Base-by-base conservation (phyloP, 352 stramenopile genomes). In the Globisporangium uncinulatum region DNA sequence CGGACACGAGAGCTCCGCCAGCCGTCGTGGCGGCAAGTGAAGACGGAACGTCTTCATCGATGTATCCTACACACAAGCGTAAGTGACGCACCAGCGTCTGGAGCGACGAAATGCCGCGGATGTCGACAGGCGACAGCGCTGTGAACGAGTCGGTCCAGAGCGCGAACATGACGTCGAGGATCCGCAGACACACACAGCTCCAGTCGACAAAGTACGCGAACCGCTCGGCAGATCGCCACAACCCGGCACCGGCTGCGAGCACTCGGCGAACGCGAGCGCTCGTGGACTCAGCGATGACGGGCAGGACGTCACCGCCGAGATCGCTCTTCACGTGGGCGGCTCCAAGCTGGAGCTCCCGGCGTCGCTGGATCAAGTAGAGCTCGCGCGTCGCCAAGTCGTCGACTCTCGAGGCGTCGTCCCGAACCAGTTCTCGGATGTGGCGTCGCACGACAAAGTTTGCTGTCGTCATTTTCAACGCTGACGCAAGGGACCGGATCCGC, bases 91-190 rank as follows among this genome's bases (percentile, higher is more conserved):
- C 74, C 54, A 76, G 59, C 5, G 54, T 71, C 31, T 78, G 72
- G 36, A 79, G 72, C 14, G 73, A 65, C 9, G 69, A 63, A 36
- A 78, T 65, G 21, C 73, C 79, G 32, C 76, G 71, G n/a, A 86
- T 79, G 43, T 89, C 79, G 21, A 89, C 59, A 29, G 69, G 63
- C 4, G 68, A 62, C 41, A 89, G 57, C 36, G 75, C 68, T 15
- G 71, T 74, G 50, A 85, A 89, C 45, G 79, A 89, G 47, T 89
- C 74, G 0, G 74, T 85, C 34, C 86, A 69, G 21, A 89, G 57
- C 10, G 62, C 58, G 31, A 75, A 55, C 31, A 65, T 54, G n/a
- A 83, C 57, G 54, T 79, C 68, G 31, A 63, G 46, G 31, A 69
- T 53, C 19, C 67, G 34, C 48, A 79, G 17, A 13, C 59, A 61